phyloP scores from a whole-genome alignment of 2,329 filamentous ascomycete genomes.

The Xylaria digitata region DNA sequence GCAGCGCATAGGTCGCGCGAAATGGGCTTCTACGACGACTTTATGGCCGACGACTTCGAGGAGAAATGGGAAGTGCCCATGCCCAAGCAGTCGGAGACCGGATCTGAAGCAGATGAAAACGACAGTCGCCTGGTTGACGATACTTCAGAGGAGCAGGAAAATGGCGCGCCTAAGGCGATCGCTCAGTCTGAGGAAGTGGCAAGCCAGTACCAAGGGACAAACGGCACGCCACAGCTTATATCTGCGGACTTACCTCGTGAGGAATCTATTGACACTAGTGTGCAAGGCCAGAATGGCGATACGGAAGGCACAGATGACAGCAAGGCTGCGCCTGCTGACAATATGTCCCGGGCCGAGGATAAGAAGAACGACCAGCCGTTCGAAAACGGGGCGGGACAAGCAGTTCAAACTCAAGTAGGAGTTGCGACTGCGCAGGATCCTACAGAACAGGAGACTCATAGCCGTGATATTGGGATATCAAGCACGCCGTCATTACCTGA shows the following conservation, averaged over 20 bases:
- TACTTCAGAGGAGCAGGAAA: neutral
- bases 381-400: neutral
- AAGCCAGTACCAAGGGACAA: neutral
- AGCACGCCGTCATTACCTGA: neutral
- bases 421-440: neutral
- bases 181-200: neutral
- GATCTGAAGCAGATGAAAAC: neutral
- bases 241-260: neutral
- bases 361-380: neutral
- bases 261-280: neutral
- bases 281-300: neutral
- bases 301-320: neutral
- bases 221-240: neutral
- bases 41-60: conserved; percentile 58
- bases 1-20: conserved; percentile 61
- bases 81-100: conserved; percentile 43
- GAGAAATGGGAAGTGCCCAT: conserved; percentile 60
- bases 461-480: neutral
- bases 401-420: neutral
- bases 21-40: conserved; percentile 63
- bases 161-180: neutral
- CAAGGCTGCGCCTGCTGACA: neutral
- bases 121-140: neutral
- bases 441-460: neutral
- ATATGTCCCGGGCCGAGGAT: neutral